Evolutionary conservation across 805 yeast genomes (phyloP), one percentile per base, ranked within the genome.

Genomic region (Kazachstania psychrophila): DNA sequence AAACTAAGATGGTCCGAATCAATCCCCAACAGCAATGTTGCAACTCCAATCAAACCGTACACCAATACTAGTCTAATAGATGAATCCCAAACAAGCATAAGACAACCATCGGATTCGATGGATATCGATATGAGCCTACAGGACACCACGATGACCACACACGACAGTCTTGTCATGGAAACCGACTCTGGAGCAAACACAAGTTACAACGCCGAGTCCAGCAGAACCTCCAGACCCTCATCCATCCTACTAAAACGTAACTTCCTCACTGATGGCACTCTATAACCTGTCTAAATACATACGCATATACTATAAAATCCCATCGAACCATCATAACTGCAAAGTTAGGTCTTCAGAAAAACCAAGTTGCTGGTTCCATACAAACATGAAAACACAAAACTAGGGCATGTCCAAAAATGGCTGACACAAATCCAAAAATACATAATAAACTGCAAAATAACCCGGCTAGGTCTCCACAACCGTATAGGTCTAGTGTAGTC

Each of bases 81-180:
- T 13, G 23, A 30, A 19, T 13, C 8, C 3, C 17, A n/a, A 12
- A 28, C 4, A 13, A 18, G 24, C 11, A 30, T 17, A 6, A 25
- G 15, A 13, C 27, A 14, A 11, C 23, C 16, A 15, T 24, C 35
- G 7, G 23, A 28, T n/a, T 31, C 22, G 3, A 33, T 33, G 36
- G 49, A 48, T 23, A 33, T 46, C 19, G 55, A 49, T 34, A 34
- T 46, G 12, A 49, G 54, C 40, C 42, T 49, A 46, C 52, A 44
- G 30, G 55, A 49, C 36, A 42, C 44, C 16, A 28, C 37, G 12
- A 38, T 33, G 32, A 29, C 35, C 17, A 36, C 23, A 12, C 23
- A 28, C 5, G 40, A 31, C 13, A 28, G 27, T 28, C 3, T 27
- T 5, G 11, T 22, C 4, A 19, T 28, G 20, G 32, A 27, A 17